Evolutionary conservation across 352 stramenopile genomes (phyloP), one percentile per base, ranked within the genome.

Genomic region (Phytophthora pistaciae): DNA sequence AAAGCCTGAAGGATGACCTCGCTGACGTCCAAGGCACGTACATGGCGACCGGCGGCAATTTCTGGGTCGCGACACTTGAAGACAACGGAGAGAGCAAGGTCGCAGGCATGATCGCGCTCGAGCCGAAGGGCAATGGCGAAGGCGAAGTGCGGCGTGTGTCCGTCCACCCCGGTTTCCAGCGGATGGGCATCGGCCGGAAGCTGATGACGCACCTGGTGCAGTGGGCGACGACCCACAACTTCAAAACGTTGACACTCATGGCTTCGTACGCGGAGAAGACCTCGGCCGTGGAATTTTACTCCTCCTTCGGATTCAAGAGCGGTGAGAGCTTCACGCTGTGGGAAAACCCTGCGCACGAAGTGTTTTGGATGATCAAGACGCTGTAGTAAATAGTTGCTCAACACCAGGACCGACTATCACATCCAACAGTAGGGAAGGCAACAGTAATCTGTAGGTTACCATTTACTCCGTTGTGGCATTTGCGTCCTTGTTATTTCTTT

Each of bases 31-130:
- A 81, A 29, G 55, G 64, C 52, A 72, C 64, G 23, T 87, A 84
- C 72, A 74, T 83, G 9, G 20, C n/a, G 3, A 44, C 66, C 2
- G 79, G 79, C 0, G 79, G 79, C 20, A 80, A 82, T 55, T 87
- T 87, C 65, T 87, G 79, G 79, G 79, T 87, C 10, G 75, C 72
- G 3, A 72, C 64, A 18, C 11, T 77, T 1, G 23, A 74, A 58
- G 56, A 58, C 59, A 71, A 68, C 21, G 61, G 54, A 3, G 40
- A 64, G 14, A 64, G 68, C 25, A 70, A 63, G 5, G 49, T 82
- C 3, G 64, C 64, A 9, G 75, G 75, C 27, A 74, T 77, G 63
- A 70, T 78, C 14, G 75, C 50, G 1, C n/a, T 80, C 8, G 64
- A 80, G 57, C 53, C 54, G n/a, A 80, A 75, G 31, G 50, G 44